A percentile compares a stretch with the other conserved stretches of the same genome.
These are phyloP conservation scores for Gossypium gossypioides DNA, from an alignment of 441 rosid species.

Conservation along the genomic window DNA sequence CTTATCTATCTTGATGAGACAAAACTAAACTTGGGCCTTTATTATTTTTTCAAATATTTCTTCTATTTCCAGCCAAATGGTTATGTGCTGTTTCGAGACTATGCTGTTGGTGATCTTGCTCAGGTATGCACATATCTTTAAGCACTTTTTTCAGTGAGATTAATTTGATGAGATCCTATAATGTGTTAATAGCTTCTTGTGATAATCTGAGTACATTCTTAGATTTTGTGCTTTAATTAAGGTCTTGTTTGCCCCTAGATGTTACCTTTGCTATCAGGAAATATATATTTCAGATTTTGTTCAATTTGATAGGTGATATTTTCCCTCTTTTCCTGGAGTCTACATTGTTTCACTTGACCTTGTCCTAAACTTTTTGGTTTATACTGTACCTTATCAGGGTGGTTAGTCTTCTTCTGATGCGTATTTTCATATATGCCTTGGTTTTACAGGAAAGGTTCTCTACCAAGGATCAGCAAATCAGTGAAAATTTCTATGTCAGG, in stretches of 20 bases:
- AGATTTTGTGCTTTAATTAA: not conserved
- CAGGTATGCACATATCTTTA: constrained; percentile 40
- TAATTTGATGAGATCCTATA: not conserved
- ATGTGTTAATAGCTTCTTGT: not conserved
- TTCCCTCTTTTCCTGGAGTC: not conserved
- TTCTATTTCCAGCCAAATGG: constrained; percentile 57
- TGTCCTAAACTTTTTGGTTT: not conserved
- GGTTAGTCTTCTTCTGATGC: not conserved
- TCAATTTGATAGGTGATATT: not conserved
- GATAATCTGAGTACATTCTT: not conserved
- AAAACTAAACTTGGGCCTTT: constrained; percentile 9
- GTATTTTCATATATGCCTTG: constrained; percentile 1
- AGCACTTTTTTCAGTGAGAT: not conserved
- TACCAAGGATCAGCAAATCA: constrained; percentile 73
- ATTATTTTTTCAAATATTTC: constrained; percentile 1
- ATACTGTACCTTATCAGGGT: not conserved
- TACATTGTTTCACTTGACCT: constrained; percentile 6
- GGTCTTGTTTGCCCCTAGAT: not conserved
- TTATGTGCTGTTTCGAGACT: constrained; percentile 70
- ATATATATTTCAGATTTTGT: not conserved
- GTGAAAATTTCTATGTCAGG: constrained; percentile 80
- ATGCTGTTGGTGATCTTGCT: constrained; percentile 85
- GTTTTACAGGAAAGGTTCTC: constrained; percentile 70
- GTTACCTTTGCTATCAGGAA: not conserved
- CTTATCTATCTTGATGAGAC: constrained; percentile 1